Evolutionary conservation across 768 basidiomycete genomes (phyloP).

Genomic region (Lentinula raphanica): DNA sequence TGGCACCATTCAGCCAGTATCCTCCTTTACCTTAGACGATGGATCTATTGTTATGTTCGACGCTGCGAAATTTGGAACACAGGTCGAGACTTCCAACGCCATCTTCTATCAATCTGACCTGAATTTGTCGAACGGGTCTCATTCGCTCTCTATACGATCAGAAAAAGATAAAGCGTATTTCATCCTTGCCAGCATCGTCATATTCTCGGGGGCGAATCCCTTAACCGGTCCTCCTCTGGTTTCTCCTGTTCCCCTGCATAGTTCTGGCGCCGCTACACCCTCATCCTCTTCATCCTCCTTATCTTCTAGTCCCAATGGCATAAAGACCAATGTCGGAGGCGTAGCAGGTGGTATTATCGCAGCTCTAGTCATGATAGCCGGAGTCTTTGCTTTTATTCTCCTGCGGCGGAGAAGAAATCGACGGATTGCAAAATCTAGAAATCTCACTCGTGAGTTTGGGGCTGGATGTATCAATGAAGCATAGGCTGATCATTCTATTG

Average conservation of each 20-base stretch:
- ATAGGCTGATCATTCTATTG: background rate
- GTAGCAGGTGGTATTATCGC: conserved; percentile 2
- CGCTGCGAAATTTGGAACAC: background rate
- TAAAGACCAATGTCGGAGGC: background rate
- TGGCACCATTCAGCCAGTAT: background rate
- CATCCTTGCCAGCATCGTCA: background rate
- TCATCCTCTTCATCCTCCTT: background rate
- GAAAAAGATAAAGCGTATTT: background rate
- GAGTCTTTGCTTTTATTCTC: background rate
- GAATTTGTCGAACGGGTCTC: background rate
- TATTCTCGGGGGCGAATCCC: background rate
- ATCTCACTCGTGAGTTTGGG: background rate
- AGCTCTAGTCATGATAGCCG: background rate
- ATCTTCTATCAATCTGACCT: background rate
- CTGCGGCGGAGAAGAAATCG: background rate
- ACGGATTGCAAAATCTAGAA: background rate
- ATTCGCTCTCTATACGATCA: background rate
- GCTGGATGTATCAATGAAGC: background rate
- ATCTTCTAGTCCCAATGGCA: background rate
- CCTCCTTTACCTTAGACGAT: background rate
- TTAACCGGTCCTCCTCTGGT: background rate
- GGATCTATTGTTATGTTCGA: background rate
- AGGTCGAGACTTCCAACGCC: background rate
- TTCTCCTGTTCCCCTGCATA: background rate
- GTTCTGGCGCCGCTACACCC: background rate